Evolutionary conservation across 495 filamentous ascomycete genomes (phyloP).

Genomic region (Aspergillus leporis): DNA sequence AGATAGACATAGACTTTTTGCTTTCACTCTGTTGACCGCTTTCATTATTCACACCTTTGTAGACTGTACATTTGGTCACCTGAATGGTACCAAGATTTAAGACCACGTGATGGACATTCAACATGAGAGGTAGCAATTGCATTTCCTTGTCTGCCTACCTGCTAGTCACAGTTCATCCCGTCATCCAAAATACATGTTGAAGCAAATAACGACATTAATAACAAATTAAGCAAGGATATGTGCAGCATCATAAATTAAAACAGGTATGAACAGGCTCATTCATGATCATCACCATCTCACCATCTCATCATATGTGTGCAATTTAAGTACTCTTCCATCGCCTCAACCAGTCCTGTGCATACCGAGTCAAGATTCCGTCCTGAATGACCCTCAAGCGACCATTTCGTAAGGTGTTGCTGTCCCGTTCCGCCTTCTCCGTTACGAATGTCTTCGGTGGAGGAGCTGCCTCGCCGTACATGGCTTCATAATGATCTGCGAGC

Average conservation of each 20-base stretch:
- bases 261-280: neutral
- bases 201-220: neutral
- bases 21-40: too few species aligned
- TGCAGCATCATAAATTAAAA: neutral
- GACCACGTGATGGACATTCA: too few species aligned
- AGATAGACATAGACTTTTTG: too few species aligned
- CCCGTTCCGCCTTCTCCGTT: constrained; percentile 37
- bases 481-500: constrained; percentile 55
- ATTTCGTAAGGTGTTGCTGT: constrained; percentile 38
- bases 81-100: too few species aligned
- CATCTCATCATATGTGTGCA: constrained; percentile 1
- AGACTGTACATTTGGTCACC: too few species aligned
- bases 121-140: too few species aligned
- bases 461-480: constrained; percentile 24
- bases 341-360: constrained; percentile 37
- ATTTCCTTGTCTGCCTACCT: too few species aligned
- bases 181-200: too few species aligned
- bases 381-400: constrained; percentile 35
- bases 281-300: neutral
- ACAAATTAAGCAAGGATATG: neutral
- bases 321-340: constrained; percentile 24
- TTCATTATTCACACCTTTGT: too few species aligned
- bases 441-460: constrained; percentile 23
- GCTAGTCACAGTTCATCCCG: too few species aligned
- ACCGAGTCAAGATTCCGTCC: constrained; percentile 38